Base-by-base conservation (phyloP, 176 grass and related monocot species). In the Alloteropsis semialata region DNA sequence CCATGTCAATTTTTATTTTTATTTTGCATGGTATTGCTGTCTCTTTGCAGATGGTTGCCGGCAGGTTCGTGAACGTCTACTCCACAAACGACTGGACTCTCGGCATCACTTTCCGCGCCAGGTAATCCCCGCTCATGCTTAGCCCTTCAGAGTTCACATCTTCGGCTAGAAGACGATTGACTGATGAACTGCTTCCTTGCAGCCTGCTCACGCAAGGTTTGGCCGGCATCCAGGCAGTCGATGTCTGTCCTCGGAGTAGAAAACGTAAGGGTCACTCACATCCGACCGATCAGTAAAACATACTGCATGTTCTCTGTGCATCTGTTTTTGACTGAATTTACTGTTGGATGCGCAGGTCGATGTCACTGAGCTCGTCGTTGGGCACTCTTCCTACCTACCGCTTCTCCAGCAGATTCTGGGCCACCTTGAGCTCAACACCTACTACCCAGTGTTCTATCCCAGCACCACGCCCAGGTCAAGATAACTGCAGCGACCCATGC, bases 21-120 rank as follows among this genome's bases (percentile, higher is more conserved):
- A n/a, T n/a, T 79, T 71, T 77, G 60, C 14, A 75, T 76, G 67
- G 72, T 33, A 3, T 78, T 70, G n/a, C n/a, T n/a, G 58, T 37
- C 53, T 76, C 22, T 48, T 55, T 84, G 86, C 84, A 96, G 92
- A 90, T 98, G 87, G 87, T 93, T 58, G 86, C 91, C 21, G 93
- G 91, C 19, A 93, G 96, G 72, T 90, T 98, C 76, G 87, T 96
- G 77, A 99, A 99, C 71, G 89, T 92, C 6, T 99, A 92, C 82
- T 99, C 96, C 1, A 92, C 76, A 28, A 99, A 83, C 61, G 96
- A 96, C 73, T 96, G 96, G 96, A 92, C 93, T 76, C 96, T 95
- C 41, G 91, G 96, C 34, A 27, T 98, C 53, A 88, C 89, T 54
- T 99, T 96, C 41, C 91, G 91, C 34, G 93, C 96, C 42, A 99